Percentiles rank a stretch among this genome's conserved stretches.
Conservation (phyloP, 768 basidiomycete species). For the Clavulina sp. region DNA sequence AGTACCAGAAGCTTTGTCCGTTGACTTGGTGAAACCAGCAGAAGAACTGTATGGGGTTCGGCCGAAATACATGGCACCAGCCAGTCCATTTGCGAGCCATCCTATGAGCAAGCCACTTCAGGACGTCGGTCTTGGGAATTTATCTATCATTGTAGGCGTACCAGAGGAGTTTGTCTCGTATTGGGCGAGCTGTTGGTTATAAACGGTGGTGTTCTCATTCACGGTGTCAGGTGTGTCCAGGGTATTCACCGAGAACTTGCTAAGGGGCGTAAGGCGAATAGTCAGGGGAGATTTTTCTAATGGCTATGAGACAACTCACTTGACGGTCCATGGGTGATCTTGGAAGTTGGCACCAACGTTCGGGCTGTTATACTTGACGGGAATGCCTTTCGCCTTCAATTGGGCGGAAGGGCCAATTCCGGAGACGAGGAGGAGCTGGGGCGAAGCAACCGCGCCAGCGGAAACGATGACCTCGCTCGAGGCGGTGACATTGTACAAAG, state of each 20-base stretch:
- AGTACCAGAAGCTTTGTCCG: neutral
- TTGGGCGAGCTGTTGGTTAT: neutral
- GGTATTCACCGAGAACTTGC: neutral
- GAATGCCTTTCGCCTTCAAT: constrained; percentile 19
- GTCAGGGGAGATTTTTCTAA: too few species aligned
- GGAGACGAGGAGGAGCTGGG: constrained; percentile 28
- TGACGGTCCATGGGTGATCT: constrained; percentile 10
- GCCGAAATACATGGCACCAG: neutral
- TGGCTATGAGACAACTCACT: neutral
- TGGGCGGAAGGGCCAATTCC: constrained; percentile 24
- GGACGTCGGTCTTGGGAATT: too few species aligned
- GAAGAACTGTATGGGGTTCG: neutral
- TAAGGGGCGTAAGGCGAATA: too few species aligned
- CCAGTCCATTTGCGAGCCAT: neutral
- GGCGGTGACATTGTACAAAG: constrained; percentile 3
- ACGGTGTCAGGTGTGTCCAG: neutral
- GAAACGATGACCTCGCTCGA: constrained; percentile 12
- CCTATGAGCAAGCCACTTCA: too few species aligned
- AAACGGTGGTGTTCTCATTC: neutral
- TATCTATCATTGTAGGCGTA: too few species aligned
- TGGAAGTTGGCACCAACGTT: constrained; percentile 29
- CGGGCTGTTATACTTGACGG: constrained; percentile 21
- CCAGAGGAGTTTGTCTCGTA: neutral
- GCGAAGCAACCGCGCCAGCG: constrained; percentile 22
- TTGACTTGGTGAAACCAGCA: neutral